Conservation (phyloP, 179 eudicot species). For the Gypsophila paniculata region DNA sequence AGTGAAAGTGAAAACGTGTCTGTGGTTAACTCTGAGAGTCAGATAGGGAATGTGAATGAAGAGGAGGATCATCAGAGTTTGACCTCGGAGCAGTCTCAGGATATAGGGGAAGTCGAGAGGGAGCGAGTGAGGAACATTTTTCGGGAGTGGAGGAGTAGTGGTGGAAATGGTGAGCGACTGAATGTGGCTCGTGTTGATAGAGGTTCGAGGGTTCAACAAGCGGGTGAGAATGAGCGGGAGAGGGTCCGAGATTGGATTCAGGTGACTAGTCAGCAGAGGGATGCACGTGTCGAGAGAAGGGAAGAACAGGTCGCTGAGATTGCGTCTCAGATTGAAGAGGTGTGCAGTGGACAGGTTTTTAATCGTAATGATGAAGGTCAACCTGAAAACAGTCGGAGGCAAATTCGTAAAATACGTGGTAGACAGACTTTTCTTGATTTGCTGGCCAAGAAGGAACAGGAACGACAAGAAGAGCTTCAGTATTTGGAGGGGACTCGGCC, state of each 20-base stretch:
- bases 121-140: slow-evolving; percentile 62
- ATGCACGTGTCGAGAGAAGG: slow-evolving; percentile 28
- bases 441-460: slow-evolving; percentile 50
- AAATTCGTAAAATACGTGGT: slow-evolving; percentile 62
- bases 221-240: slow-evolving; percentile 52
- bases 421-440: slow-evolving; percentile 85
- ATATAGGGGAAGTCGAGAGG: slow-evolving; percentile 59
- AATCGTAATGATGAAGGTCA: slow-evolving; percentile 34
- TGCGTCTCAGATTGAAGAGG: slow-evolving; percentile 56
- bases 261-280: slow-evolving; percentile 47
- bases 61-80: slow-evolving; percentile 50
- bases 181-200: slow-evolving; percentile 33
- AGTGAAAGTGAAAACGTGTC: slow-evolving; percentile 40
- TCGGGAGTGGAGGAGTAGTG: slow-evolving; percentile 63
- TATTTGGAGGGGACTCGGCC: slow-evolving; percentile 44
- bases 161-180: slow-evolving; percentile 34
- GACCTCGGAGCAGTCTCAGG: slow-evolving; percentile 57
- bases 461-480: slow-evolving; percentile 61
- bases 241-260: slow-evolving; percentile 71
- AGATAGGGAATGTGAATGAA: slow-evolving; percentile 30
- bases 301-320: slow-evolving; percentile 46
- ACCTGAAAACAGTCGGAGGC: slow-evolving; percentile 39
- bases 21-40: slow-evolving; percentile 24
- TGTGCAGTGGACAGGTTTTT: slow-evolving; percentile 44
- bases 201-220: slow-evolving; percentile 41